Percentiles rank a stretch among this genome's conserved stretches.
phyloP scores from a whole-genome alignment of 352 stramenopile species.

The Phytophthora europaea region DNA sequence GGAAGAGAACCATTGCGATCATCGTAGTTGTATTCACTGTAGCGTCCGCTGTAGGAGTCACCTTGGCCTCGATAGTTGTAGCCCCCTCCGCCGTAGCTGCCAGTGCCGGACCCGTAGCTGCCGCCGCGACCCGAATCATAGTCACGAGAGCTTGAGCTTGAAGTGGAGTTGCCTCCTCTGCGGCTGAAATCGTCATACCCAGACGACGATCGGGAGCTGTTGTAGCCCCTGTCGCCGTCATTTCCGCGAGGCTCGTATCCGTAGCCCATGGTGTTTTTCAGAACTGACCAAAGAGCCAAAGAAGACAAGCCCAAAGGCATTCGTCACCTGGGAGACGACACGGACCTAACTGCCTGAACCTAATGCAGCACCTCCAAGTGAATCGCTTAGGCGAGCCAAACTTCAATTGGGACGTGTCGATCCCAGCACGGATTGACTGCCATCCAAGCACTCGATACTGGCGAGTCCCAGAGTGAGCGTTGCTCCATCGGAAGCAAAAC shows the following conservation, averaged over 20 bases:
- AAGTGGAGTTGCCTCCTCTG: constrained; percentile 3
- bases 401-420: background rate
- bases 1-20: background rate
- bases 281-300: background rate
- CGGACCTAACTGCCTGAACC: background rate
- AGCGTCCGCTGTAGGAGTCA: constrained; percentile 7
- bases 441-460: background rate
- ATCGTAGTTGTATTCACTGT: background rate
- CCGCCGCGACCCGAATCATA: background rate
- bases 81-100: constrained; percentile 3
- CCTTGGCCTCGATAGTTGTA: constrained; percentile 23
- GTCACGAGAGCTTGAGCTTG: constrained; percentile 14
- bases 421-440: background rate
- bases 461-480: background rate
- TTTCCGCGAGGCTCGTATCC: constrained; percentile 11
- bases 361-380: background rate
- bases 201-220: constrained; percentile 14
- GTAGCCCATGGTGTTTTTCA: constrained; percentile 9
- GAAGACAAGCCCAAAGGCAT: background rate
- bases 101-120: background rate
- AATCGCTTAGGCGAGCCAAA: background rate
- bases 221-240: background rate
- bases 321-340: background rate
- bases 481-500: background rate
- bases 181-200: constrained; percentile 6